Percentiles rank a stretch among this genome's conserved stretches.
Evolutionary conservation across 495 filamentous ascomycete genomes (phyloP).

Genomic region (Cercophora newfieldiana): DNA sequence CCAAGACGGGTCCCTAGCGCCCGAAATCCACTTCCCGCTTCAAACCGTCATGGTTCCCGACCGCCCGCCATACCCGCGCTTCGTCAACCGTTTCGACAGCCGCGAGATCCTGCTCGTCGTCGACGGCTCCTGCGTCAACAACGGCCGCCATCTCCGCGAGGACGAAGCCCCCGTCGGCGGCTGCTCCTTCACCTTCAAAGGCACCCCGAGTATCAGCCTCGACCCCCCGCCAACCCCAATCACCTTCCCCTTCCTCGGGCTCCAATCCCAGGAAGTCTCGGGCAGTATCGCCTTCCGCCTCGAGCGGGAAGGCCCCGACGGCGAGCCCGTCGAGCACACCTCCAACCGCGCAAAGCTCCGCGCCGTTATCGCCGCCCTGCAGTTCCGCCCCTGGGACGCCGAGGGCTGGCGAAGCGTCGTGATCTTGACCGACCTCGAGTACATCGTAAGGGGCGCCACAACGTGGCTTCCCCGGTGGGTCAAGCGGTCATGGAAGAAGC

Average conservation of each 20-base stretch:
- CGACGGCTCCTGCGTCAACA: conserved; percentile 44
- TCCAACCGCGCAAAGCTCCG: conserved; percentile 49
- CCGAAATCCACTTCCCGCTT: conserved; percentile 37
- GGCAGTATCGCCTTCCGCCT: conserved; percentile 35
- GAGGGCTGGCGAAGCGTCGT: conserved; percentile 47
- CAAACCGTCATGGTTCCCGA: conserved; percentile 30
- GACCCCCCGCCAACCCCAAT: neutral
- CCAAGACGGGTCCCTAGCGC: conserved; percentile 23
- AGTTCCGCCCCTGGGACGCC: conserved; percentile 38
- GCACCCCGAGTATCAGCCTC: neutral
- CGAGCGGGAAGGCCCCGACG: conserved; percentile 32
- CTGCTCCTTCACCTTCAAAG: conserved; percentile 42
- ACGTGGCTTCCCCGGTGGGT: conserved; percentile 46
- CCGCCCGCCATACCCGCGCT: conserved; percentile 30
- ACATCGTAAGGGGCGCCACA: conserved; percentile 45
- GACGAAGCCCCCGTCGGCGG: conserved; percentile 28
- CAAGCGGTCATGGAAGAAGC: conserved; percentile 38
- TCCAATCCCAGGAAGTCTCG: conserved; percentile 5
- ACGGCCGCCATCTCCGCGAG: conserved; percentile 26
- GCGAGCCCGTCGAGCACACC: conserved; percentile 29
- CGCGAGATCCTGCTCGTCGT: conserved; percentile 44
- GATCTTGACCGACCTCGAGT: conserved; percentile 50
- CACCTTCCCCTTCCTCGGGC: conserved; percentile 18
- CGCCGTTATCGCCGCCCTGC: conserved; percentile 45
- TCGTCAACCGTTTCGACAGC: conserved; percentile 40